phyloP scores from a whole-genome alignment of 2,329 filamentous ascomycete species.

The Mycogone perniciosa region DNA sequence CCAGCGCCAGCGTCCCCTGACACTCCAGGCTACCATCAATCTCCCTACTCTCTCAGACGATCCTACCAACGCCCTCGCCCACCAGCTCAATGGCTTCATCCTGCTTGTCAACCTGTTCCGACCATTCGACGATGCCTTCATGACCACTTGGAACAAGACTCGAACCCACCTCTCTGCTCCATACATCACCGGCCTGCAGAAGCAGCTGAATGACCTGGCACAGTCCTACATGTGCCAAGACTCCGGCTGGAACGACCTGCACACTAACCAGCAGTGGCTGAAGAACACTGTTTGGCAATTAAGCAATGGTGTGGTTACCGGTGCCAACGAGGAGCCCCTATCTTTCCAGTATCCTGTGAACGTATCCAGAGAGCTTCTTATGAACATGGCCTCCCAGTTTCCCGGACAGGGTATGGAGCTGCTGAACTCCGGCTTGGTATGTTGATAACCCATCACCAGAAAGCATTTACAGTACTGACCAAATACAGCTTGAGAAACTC shows the following conservation, averaged over 20 bases:
- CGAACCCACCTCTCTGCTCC: conserved; percentile 49
- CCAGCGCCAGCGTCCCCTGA: conserved; percentile 62
- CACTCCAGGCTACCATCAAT: conserved; percentile 62
- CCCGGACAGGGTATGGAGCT: conserved; percentile 68
- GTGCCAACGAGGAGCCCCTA: conserved; percentile 44
- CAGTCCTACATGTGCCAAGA: conserved; percentile 48
- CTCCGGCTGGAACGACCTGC: conserved; percentile 48
- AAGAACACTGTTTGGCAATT: conserved; percentile 60
- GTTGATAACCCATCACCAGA: conserved; percentile 22
- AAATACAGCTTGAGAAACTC: conserved; percentile 64
- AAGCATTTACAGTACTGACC: not conserved
- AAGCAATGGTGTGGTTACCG: conserved; percentile 43
- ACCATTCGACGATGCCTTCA: conserved; percentile 59
- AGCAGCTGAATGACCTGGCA: conserved; percentile 52
- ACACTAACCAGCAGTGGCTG: conserved; percentile 58
- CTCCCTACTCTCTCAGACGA: conserved; percentile 59
- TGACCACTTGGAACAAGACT: conserved; percentile 61
- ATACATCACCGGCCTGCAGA: conserved; percentile 53
- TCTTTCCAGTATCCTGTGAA: conserved; percentile 59
- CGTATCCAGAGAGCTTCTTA: conserved; percentile 56
- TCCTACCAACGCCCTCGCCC: conserved; percentile 46
- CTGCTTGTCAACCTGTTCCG: conserved; percentile 57
- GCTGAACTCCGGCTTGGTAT: conserved; percentile 65
- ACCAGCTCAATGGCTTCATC: conserved; percentile 51
- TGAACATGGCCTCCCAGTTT: conserved; percentile 63